Evolutionary conservation across 148 eudicot species (phyloP).

Genomic region (Bassia scoparia): DNA sequence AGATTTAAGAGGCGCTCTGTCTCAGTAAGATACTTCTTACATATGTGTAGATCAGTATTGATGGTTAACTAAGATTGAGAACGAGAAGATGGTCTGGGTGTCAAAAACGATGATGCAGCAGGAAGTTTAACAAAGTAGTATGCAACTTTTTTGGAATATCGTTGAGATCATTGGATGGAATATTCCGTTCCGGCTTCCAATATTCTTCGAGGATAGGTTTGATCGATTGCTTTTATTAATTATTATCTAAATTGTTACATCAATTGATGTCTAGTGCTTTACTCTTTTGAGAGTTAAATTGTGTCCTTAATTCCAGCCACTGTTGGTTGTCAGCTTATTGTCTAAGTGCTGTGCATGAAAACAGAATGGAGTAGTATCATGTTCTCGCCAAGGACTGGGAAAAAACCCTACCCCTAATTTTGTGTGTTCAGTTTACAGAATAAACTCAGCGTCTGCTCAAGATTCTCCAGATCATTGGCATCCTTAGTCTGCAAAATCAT

Average conservation of each 20-base stretch:
- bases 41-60: conserved; percentile 46
- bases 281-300: too few species aligned
- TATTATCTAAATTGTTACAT: neutral
- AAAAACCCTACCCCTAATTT: conserved; percentile 48
- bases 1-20: conserved; percentile 28
- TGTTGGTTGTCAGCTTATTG: conserved; percentile 50
- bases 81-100: conserved; percentile 27
- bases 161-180: conserved; percentile 45
- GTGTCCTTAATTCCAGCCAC: conserved; percentile 45
- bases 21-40: conserved; percentile 33
- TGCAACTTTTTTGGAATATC: conserved; percentile 39
- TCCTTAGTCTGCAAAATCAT: conserved; percentile 55
- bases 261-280: neutral
- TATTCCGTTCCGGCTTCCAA: conserved; percentile 50
- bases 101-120: conserved; percentile 20
- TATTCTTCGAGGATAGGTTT: conserved; percentile 76
- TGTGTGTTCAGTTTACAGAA: conserved; percentile 75
- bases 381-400: conserved; percentile 47
- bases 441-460: conserved; percentile 34
- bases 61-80: conserved; percentile 38
- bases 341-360: conserved; percentile 33
- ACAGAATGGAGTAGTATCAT: conserved; percentile 33
- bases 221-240: neutral
- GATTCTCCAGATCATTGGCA: conserved; percentile 48
- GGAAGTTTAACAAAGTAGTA: conserved; percentile 25